Evolutionary conservation across 2,329 filamentous ascomycete species (phyloP), one percentile per base, ranked within the genome.

Genomic region (Orbilia brochopaga): DNA sequence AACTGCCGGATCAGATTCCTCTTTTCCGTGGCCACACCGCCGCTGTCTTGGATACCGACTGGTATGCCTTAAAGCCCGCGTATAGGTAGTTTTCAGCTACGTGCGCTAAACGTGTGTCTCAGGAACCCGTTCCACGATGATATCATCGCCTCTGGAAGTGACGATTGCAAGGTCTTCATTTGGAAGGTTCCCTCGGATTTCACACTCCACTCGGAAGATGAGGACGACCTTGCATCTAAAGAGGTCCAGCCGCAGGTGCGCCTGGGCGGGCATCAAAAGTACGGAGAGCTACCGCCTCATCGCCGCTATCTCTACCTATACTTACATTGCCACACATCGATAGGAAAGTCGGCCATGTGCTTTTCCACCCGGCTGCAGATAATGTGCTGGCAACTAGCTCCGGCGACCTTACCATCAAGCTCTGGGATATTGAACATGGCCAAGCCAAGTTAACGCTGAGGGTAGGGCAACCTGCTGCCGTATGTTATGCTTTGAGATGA

Each of bases 61-160:
- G 93, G 93, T 73, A 62, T 19, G 50, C 27, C 11, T 32, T 24
- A 1, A 35, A 30, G 15, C 30, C 23, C 27, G 77, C 60, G 77
- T 64, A 62, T 48, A 21, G 42, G 35, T 2, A 50, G 35, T 2
- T 24, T 48, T 5, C 15, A 17, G 37, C 35, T 11, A 30, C n/a
- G 11, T 44, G 19, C 52, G n/a, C 64, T 69, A 51, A 69, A 17
- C 7, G 5, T 17, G 11, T n/a, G 23, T 48, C 21, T 17, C 48
- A 94, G 91, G 91, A 93, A 92, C 80, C 94, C 94, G 21, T 97
- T 97, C 83, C 92, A 99, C 82, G 93, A 99, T 80, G 88, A 86
- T 73, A 82, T 99, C 77, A 88, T 99, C 78, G 91, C 93, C 17
- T 99, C 94, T 54, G 92, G 90, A 69, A 96, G 93, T 58, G 94